A percentile compares a stretch with the other conserved stretches of the same genome.
Evolutionary conservation across 2,329 filamentous ascomycete genomes (phyloP).

Genomic region (Penicillium sp.): DNA sequence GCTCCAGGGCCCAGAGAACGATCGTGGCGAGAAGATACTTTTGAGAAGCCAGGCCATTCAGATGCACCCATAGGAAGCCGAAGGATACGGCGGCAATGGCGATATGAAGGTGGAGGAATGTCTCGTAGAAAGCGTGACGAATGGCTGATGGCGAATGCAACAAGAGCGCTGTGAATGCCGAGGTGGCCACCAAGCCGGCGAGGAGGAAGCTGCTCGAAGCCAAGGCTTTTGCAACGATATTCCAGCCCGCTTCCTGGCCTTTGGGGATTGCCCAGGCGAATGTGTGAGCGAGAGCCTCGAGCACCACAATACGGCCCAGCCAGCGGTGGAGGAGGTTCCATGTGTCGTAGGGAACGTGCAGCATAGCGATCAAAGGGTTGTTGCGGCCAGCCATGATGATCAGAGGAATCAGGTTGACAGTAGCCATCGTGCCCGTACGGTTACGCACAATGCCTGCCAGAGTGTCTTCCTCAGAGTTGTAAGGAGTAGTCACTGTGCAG

Average conservation of each 20-base stretch:
- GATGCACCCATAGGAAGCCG: constrained; percentile 78
- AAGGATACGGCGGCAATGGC: constrained; percentile 72
- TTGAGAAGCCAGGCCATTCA: constrained; percentile 71
- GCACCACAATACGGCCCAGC: constrained; percentile 74
- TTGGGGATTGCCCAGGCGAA: constrained; percentile 76
- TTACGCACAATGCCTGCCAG: constrained; percentile 50
- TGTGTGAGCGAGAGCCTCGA: constrained; percentile 74
- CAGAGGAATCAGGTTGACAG: constrained; percentile 53
- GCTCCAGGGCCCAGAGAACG: constrained; percentile 77
- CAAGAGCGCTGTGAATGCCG: constrained; percentile 69
- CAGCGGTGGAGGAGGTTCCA: constrained; percentile 73
- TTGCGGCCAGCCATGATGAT: constrained; percentile 51
- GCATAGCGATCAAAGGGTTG: constrained; percentile 51
- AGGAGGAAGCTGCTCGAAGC: constrained; percentile 43
- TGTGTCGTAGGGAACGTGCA: constrained; percentile 52
- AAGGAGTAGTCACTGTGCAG: constrained; percentile 58
- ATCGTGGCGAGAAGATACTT: constrained; percentile 77
- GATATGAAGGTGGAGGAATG: constrained; percentile 87
- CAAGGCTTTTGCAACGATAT: constrained; percentile 39
- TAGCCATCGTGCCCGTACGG: constrained; percentile 50
- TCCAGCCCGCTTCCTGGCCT: constrained; percentile 53
- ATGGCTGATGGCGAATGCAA: constrained; percentile 73
- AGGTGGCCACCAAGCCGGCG: constrained; percentile 52
- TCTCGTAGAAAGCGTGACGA: constrained; percentile 93
- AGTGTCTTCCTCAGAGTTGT: constrained; percentile 40